A percentile compares a stretch with the other conserved stretches of the same genome.
Conservation (phyloP, 192 early-diverging fungal species). For the Podochytrium sp. region DNA sequence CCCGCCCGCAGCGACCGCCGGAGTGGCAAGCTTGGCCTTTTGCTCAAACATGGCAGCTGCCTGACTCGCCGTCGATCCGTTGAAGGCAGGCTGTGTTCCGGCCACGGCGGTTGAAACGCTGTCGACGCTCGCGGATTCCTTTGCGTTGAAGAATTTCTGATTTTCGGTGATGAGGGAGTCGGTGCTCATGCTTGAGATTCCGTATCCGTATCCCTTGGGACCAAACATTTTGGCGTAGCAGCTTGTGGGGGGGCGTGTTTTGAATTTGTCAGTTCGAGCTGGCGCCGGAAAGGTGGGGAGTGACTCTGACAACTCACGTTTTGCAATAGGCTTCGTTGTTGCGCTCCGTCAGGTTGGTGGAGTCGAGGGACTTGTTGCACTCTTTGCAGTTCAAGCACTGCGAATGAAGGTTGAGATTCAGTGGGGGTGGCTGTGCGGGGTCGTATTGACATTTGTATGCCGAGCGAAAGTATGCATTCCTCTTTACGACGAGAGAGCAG, state of each 20-base stretch:
- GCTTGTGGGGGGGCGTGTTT: background rate
- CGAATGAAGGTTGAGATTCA: background rate
- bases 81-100: no score
- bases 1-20: slow-evolving; percentile 10
- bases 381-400: slow-evolving; percentile 40
- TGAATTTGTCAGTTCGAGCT: background rate
- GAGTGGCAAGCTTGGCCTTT: slow-evolving; percentile 19
- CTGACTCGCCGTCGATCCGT: background rate
- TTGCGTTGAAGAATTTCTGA: no score
- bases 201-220: slow-evolving; percentile 53
- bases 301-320: slow-evolving; percentile 1
- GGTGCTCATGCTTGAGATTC: slow-evolving; percentile 31
- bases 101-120: no score
- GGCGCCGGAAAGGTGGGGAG: background rate
- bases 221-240: slow-evolving; percentile 59
- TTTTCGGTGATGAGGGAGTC: slow-evolving; percentile 30
- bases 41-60: slow-evolving; percentile 9
- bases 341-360: slow-evolving; percentile 50
- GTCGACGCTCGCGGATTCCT: no score
- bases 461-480: no score
- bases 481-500: no score
- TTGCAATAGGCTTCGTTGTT: slow-evolving; percentile 54
- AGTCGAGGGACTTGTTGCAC: slow-evolving; percentile 52
- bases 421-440: no score
- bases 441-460: no score